Evolutionary conservation across 2,329 filamentous ascomycete genomes (phyloP).

Genomic region (Colletotrichum lentis): DNA sequence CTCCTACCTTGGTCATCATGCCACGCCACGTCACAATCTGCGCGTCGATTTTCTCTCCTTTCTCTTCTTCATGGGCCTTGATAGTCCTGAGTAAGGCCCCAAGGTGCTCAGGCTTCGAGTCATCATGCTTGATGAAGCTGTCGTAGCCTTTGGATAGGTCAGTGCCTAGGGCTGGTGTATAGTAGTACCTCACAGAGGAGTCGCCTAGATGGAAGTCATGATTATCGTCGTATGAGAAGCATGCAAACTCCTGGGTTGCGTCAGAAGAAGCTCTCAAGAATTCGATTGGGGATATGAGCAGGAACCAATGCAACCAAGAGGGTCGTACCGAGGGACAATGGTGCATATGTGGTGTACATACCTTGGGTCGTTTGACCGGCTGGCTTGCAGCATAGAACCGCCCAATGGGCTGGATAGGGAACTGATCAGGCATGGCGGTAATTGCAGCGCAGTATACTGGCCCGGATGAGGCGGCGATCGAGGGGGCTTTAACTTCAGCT

Average conservation of each 20-base stretch:
- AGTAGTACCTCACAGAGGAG: constrained; percentile 87
- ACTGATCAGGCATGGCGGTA: constrained; percentile 46
- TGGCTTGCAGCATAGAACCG: constrained; percentile 74
- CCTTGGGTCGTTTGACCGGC: constrained; percentile 78
- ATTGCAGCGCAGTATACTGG: neutral
- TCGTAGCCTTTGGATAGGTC: constrained; percentile 85
- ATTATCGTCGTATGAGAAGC: constrained; percentile 90
- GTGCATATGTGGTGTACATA: constrained; percentile 44
- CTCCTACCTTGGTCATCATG: constrained; percentile 94
- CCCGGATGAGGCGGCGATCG: neutral
- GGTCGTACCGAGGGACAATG: neutral
- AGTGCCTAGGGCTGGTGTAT: constrained; percentile 74
- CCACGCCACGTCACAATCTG: constrained; percentile 93
- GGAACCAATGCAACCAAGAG: neutral
- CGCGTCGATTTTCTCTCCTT: constrained; percentile 72
- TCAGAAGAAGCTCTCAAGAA: neutral
- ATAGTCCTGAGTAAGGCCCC: constrained; percentile 83
- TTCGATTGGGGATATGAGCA: no score
- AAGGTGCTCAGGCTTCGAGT: constrained; percentile 84
- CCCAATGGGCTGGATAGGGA: constrained; percentile 73
- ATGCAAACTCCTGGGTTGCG: constrained; percentile 77
- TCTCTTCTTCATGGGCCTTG: constrained; percentile 73
- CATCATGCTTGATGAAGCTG: constrained; percentile 82
- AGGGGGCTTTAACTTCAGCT: neutral
- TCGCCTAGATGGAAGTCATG: constrained; percentile 80